Evolutionary conservation across 2,329 filamentous ascomycete genomes (phyloP).

Genomic region (Chaetoscypha palmicola): DNA sequence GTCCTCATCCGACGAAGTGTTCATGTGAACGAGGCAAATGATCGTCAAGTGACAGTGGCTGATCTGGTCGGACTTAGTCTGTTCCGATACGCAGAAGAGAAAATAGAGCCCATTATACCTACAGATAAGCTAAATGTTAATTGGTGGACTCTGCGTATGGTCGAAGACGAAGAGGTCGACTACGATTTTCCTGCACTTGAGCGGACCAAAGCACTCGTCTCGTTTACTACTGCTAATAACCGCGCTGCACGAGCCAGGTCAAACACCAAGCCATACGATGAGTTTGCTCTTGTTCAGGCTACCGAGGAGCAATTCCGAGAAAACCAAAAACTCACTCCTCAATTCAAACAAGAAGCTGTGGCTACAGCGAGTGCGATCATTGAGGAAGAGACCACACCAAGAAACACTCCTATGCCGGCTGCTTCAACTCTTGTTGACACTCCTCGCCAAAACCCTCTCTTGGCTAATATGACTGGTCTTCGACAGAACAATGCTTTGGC

Average conservation of each 20-base stretch:
- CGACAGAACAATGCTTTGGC: constrained; percentile 47
- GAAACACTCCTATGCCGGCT: constrained; percentile 23
- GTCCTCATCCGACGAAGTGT: constrained; percentile 64
- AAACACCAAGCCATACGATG: constrained; percentile 71
- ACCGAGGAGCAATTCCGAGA: constrained; percentile 60
- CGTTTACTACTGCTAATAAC: constrained; percentile 78
- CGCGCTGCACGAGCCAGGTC: constrained; percentile 52
- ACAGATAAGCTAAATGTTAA: constrained; percentile 68
- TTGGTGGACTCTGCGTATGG: constrained; percentile 76
- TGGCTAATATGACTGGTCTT: constrained; percentile 48
- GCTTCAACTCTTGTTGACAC: constrained; percentile 31
- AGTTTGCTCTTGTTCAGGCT: constrained; percentile 73
- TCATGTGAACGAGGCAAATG: constrained; percentile 57
- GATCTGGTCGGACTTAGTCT: constrained; percentile 77
- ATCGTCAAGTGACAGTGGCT: constrained; percentile 61
- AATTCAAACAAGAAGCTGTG: constrained; percentile 51
- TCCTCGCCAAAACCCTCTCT: constrained; percentile 47
- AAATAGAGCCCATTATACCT: constrained; percentile 59
- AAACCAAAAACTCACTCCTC: constrained; percentile 61
- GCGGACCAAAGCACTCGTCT: constrained; percentile 64
- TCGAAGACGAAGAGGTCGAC: constrained; percentile 77
- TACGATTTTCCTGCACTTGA: constrained; percentile 77
- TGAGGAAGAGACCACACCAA: constrained; percentile 37
- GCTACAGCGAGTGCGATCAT: constrained; percentile 32
- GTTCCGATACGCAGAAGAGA: constrained; percentile 72